Evolutionary conservation across 306 rosid genomes (phyloP).

Genomic region (Malus domestica): ASM211411v1 NC_041791.1:36136501-36137000

Average conservation of each 20-base stretch:
- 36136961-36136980: not conserved
- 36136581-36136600: no score
- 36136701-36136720: not conserved
- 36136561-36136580: no score
- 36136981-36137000: not conserved
- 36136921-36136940: no score
- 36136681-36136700: no score
- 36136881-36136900: not conserved
- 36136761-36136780: not conserved
- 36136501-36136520: no score
- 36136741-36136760: not conserved
- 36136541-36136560: no score
- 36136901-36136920: no score
- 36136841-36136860: not conserved
- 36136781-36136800: not conserved
- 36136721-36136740: not conserved
- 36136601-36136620: no score
- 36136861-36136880: not conserved
- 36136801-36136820: not conserved
- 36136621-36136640: no score
- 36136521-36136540: no score
- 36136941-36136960: not conserved
- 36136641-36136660: no score
- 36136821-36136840: not conserved
- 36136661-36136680: no score